These are phyloP conservation scores for Solanum appendiculatum DNA, from an alignment of 257 asterid species.

Conservation along the genomic window DNA sequence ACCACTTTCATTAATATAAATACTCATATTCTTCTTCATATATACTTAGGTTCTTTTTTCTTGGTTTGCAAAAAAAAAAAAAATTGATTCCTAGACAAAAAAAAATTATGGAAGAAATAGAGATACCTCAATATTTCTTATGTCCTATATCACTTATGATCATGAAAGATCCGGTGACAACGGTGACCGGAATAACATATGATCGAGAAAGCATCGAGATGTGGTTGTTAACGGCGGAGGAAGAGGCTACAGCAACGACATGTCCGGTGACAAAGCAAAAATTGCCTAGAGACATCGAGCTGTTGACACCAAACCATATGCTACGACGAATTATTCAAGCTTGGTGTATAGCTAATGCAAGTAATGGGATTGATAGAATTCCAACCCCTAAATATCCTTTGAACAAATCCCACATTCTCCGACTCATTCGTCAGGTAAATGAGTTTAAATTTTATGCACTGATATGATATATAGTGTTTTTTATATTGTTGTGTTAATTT, in stretches of 20 bases:
- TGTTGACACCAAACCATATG: conserved; percentile 59
- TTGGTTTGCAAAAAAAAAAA: not conserved
- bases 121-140: conserved; percentile 47
- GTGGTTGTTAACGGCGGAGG: conserved; percentile 33
- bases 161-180: conserved; percentile 65
- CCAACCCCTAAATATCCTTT: conserved; percentile 31
- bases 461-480: not conserved
- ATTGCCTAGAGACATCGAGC: conserved; percentile 14
- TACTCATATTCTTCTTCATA: not conserved
- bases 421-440: conserved; percentile 14
- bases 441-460: not conserved
- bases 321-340: conserved; percentile 44
- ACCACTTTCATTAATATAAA: conserved; percentile 6
- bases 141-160: conserved; percentile 64
- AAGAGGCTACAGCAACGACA: not conserved
- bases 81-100: not conserved
- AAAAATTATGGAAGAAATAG: conserved; percentile 17
- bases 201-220: conserved; percentile 52
- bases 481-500: not conserved
- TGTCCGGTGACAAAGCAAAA: conserved; percentile 62
- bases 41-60: not conserved
- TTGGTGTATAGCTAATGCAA: conserved; percentile 34
- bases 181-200: conserved; percentile 56
- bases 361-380: conserved; percentile 16
- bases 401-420: conserved; percentile 1